Conservation (phyloP, 208 protist species). For the Acanthamoeba triangularis region DNA sequence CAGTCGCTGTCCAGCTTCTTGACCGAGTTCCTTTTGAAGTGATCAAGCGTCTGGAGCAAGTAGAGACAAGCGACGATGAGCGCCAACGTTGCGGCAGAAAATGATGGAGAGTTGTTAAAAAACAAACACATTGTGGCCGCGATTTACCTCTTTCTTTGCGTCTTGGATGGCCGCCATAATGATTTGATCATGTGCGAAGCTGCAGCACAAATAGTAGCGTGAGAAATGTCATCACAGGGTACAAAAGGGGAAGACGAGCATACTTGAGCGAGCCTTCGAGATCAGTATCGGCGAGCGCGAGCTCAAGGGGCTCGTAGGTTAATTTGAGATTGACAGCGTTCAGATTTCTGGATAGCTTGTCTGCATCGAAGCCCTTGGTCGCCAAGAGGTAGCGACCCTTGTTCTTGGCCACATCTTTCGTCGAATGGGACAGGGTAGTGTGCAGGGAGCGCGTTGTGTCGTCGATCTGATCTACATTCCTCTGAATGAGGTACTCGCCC, state of each 20-base stretch:
- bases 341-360: slow-evolving; percentile 62
- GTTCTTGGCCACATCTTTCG: slow-evolving; percentile 40
- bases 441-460: not conserved
- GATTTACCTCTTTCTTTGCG: slow-evolving; percentile 47
- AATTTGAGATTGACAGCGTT: slow-evolving; percentile 65
- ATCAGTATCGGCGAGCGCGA: slow-evolving; percentile 5
- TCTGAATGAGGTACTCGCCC: slow-evolving; percentile 56
- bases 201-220: not conserved
- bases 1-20: slow-evolving; percentile 25
- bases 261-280: slow-evolving; percentile 49
- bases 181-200: slow-evolving; percentile 41
- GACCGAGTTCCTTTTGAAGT: not conserved
- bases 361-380: slow-evolving; percentile 38
- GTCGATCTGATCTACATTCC: slow-evolving; percentile 61
- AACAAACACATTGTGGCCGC: no score
- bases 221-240: no score
- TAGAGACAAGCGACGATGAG: not conserved
- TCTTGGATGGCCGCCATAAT: slow-evolving; percentile 48
- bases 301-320: slow-evolving; percentile 41
- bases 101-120: no score
- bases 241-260: not conserved
- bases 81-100: not conserved
- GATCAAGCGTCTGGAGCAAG: not conserved
- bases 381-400: slow-evolving; percentile 61
- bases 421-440: not conserved